Evolutionary conservation across 2,329 filamentous ascomycete genomes (phyloP).

Genomic region (Plectosphaerella sp.): DNA sequence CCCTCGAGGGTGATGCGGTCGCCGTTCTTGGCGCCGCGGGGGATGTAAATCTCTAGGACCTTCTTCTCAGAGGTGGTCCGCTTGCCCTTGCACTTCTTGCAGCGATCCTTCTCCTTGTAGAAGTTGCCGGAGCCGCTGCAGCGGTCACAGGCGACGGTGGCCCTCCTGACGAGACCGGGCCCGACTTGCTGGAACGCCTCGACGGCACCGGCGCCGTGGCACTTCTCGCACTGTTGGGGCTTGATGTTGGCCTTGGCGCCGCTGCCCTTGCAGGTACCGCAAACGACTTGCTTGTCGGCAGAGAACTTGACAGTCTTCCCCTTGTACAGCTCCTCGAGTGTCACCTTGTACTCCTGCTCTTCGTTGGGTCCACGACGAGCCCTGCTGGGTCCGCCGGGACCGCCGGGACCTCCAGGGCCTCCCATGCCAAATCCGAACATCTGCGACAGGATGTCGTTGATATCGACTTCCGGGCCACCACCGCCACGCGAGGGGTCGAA

Average conservation of each 20-base stretch:
- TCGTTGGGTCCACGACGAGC: slow-evolving; percentile 75
- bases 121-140: slow-evolving; percentile 83
- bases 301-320: slow-evolving; percentile 97
- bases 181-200: slow-evolving; percentile 79
- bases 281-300: slow-evolving; percentile 90
- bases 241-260: slow-evolving; percentile 93
- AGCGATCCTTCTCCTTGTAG: slow-evolving; percentile 94
- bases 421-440: slow-evolving; percentile 82
- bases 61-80: slow-evolving; percentile 85
- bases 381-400: slow-evolving; percentile 50
- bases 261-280: slow-evolving; percentile 78
- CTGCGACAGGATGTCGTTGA: slow-evolving; percentile 88
- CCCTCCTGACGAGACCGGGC: slow-evolving; percentile 78
- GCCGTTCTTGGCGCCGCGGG: slow-evolving; percentile 78
- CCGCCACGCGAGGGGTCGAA: slow-evolving; percentile 74
- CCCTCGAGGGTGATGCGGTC: slow-evolving; percentile 88
- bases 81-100: slow-evolving; percentile 97
- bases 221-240: slow-evolving; percentile 75
- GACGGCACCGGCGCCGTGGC: slow-evolving; percentile 73
- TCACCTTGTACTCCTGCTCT: slow-evolving; percentile 86
- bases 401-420: slow-evolving; percentile 39
- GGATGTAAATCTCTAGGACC: slow-evolving; percentile 93
- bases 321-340: slow-evolving; percentile 93
- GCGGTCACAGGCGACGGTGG: slow-evolving; percentile 73
- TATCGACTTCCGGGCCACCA: slow-evolving; percentile 68